These are phyloP conservation scores for Phyllosticta ampelicida DNA, from an alignment of 2,329 filamentous ascomycete genomes.

Conservation along the genomic window DNA sequence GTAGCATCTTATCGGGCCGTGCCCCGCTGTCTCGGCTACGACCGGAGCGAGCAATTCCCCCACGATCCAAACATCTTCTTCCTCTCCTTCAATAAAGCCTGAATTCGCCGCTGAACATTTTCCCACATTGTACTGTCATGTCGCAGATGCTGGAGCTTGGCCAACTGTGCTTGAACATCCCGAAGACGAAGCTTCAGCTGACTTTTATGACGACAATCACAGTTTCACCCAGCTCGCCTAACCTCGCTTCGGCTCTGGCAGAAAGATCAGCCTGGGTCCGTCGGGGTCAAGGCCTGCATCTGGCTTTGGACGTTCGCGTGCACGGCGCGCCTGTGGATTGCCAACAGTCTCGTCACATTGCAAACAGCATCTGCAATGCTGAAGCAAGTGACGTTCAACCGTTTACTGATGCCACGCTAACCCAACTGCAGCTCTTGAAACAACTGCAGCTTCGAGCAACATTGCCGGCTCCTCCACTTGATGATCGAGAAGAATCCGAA, in stretches of 20 bases:
- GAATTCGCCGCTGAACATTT: not conserved
- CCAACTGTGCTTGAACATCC: conserved; percentile 21
- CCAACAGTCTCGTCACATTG: conserved; percentile 16
- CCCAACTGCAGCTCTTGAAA: conserved; percentile 22
- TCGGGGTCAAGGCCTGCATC: conserved; percentile 19
- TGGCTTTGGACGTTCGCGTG: conserved; percentile 19
- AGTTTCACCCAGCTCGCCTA: not conserved
- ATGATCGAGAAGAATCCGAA: not conserved
- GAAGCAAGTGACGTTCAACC: conserved; percentile 5
- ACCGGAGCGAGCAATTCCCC: not conserved
- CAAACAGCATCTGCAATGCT: conserved; percentile 18
- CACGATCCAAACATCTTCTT: not conserved
- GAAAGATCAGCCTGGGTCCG: conserved; percentile 28
- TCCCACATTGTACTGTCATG: conserved; percentile 14
- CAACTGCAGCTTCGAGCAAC: conserved; percentile 22
- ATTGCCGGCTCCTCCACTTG: conserved; percentile 9
- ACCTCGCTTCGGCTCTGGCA: conserved; percentile 12
- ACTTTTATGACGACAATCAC: not conserved
- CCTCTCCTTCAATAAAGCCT: not conserved
- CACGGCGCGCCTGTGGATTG: conserved; percentile 18
- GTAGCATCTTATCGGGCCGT: not conserved
- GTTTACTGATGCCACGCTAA: not conserved
- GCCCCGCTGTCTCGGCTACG: not conserved
- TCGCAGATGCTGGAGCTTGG: conserved; percentile 22
- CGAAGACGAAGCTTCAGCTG: conserved; percentile 21